These are phyloP conservation scores for Pseudogymnoascus sp. DNA, from an alignment of 2,329 filamentous ascomycete genomes.

Conservation along the genomic window DNA sequence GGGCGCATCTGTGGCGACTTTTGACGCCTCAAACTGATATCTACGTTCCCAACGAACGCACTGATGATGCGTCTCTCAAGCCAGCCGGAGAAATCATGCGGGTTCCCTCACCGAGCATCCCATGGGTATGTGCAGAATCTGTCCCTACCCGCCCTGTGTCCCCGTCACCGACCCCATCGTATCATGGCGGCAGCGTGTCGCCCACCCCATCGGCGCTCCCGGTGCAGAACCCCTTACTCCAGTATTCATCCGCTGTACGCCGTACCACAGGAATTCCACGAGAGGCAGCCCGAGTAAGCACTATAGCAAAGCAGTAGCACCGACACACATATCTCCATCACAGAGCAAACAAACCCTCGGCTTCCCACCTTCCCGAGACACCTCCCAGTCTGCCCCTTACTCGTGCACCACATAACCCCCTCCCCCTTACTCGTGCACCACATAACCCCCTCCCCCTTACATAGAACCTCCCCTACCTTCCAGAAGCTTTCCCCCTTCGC, in stretches of 20 bases:
- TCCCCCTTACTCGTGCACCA: neutral
- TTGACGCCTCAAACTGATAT: neutral
- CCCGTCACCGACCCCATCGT: neutral
- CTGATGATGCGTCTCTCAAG: neutral
- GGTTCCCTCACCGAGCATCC: neutral
- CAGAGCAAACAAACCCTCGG: neutral
- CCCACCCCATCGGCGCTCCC: neutral
- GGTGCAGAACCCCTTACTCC: neutral
- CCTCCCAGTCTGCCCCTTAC: neutral
- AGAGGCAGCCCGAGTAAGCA: constrained; percentile 1
- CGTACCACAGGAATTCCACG: neutral
- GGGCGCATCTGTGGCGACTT: neutral
- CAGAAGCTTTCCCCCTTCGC: constrained; percentile 6
- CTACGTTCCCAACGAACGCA: neutral
- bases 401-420: neutral
- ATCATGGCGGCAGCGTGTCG: neutral
- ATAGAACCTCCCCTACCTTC: neutral
- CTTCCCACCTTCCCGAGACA: neutral
- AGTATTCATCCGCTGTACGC: neutral
- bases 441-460: neutral
- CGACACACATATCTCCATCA: neutral
- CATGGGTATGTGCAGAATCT: neutral
- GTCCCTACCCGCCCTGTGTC: neutral
- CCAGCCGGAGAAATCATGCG: neutral
- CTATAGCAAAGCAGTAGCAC: neutral